A percentile compares a stretch with the other conserved stretches of the same genome.
These are phyloP conservation scores for Mycena epipterygia DNA, from an alignment of 768 basidiomycete genomes.

Conservation along the genomic window DNA sequence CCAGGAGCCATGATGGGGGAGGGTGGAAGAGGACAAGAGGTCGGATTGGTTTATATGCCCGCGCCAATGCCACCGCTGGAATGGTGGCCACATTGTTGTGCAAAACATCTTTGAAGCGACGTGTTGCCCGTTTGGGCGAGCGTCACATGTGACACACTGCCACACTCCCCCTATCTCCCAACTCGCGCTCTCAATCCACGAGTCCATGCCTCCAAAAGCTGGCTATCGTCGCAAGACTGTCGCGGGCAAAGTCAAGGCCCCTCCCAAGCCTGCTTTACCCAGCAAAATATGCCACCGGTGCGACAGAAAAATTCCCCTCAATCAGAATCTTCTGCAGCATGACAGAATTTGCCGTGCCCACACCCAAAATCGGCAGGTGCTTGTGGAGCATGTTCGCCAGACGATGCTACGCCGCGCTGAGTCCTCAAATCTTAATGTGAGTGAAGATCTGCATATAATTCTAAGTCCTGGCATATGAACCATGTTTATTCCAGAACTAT, in stretches of 20 bases:
- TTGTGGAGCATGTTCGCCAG: neutral
- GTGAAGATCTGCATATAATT: too few relatives aligned
- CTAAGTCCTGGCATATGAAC: neutral
- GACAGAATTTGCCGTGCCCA: neutral
- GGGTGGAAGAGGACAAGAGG: neutral
- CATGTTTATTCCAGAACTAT: too few relatives aligned
- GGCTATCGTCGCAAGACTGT: neutral
- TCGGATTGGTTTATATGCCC: too few relatives aligned
- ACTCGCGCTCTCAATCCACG: too few relatives aligned
- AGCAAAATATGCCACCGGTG: slow-evolving; percentile 4
- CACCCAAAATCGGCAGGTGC: neutral
- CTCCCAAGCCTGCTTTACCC: neutral
- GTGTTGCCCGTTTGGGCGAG: too few relatives aligned
- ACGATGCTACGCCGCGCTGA: neutral
- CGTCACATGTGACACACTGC: too few relatives aligned
- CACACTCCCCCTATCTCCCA: too few relatives aligned
- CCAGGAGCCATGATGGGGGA: neutral
- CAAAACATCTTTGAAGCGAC: too few relatives aligned
- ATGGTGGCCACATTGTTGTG: too few relatives aligned
- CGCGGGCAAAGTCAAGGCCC: neutral
- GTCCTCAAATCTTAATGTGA: neutral
- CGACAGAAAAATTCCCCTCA: neutral
- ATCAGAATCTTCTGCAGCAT: slow-evolving; percentile 6
- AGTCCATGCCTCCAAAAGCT: slow-evolving; percentile 1
- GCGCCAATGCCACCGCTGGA: too few relatives aligned